Percentiles rank a stretch among this genome's conserved stretches.
Evolutionary conservation across 257 asterid genomes (phyloP).

Genomic region (Ajuga chamaepitys): DNA sequence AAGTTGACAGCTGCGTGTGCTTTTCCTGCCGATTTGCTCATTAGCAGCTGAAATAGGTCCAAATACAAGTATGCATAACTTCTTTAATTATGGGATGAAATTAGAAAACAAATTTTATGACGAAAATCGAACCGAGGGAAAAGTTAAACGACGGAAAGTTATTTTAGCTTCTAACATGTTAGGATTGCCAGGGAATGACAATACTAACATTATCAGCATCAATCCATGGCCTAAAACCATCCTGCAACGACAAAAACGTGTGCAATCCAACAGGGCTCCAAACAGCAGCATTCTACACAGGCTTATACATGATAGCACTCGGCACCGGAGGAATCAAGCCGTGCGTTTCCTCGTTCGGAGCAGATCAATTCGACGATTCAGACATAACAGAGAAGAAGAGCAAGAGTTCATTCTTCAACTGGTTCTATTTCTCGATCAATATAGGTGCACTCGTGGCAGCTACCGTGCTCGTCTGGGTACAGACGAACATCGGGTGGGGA

Average conservation of each 20-base stretch:
- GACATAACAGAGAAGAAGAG: constrained; percentile 38
- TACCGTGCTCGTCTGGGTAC: constrained; percentile 50
- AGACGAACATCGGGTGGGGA: constrained; percentile 63
- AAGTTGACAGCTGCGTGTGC: too few relatives aligned
- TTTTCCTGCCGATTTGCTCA: too few relatives aligned
- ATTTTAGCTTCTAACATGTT: not conserved
- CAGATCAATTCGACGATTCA: constrained; percentile 61
- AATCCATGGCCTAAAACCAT: constrained; percentile 44
- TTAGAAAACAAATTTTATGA: too few relatives aligned
- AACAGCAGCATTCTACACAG: constrained; percentile 36
- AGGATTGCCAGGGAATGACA: constrained; percentile 49
- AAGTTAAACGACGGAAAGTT: too few relatives aligned
- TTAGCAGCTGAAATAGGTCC: too few relatives aligned
- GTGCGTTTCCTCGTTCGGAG: constrained; percentile 59
- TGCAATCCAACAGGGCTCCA: constrained; percentile 47
- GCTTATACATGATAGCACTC: constrained; percentile 54
- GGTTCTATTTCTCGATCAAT: constrained; percentile 65
- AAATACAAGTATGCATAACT: too few relatives aligned
- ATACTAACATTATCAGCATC: constrained; percentile 49
- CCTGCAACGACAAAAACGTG: constrained; percentile 18
- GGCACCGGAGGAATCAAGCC: constrained; percentile 72
- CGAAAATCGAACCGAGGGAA: too few relatives aligned
- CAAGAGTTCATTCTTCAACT: constrained; percentile 59
- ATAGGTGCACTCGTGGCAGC: constrained; percentile 64
- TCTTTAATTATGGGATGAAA: too few relatives aligned